Evolutionary conservation across 2,329 filamentous ascomycete genomes (phyloP).

Genomic region (Exophiala lecanii-corni): DNA sequence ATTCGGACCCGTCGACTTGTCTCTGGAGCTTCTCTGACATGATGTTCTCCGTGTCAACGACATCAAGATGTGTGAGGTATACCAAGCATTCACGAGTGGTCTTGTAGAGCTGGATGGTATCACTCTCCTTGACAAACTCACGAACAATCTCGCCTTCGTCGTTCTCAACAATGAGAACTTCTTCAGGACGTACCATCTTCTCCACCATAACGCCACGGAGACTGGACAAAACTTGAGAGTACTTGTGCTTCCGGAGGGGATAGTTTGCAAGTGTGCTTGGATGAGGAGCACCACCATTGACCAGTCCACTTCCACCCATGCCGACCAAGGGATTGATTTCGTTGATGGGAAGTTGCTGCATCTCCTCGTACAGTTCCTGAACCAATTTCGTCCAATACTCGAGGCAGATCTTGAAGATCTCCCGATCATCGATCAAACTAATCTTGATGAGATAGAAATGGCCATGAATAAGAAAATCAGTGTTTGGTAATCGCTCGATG

Average conservation of each 20-base stretch:
- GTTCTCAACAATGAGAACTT: constrained; percentile 98
- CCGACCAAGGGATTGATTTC: constrained; percentile 86
- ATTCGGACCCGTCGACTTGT: constrained; percentile 91
- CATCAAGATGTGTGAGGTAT: constrained; percentile 94
- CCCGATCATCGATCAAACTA: constrained; percentile 95
- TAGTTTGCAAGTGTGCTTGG: constrained; percentile 82
- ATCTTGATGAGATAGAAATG: constrained; percentile 98
- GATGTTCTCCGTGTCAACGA: constrained; percentile 94
- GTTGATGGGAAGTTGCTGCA: constrained; percentile 91
- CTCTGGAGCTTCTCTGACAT: constrained; percentile 98
- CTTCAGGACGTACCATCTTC: constrained; percentile 98
- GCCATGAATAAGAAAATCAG: constrained; percentile 88
- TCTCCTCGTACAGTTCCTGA: constrained; percentile 96
- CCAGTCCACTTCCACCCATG: constrained; percentile 65
- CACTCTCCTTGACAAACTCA: constrained; percentile 98
- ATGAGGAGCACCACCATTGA: constrained; percentile 79
- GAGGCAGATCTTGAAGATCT: constrained; percentile 98
- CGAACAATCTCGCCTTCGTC: constrained; percentile 98
- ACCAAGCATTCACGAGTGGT: constrained; percentile 95
- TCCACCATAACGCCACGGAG: constrained; percentile 98
- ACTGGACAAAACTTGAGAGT: constrained; percentile 88
- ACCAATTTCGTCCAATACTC: constrained; percentile 99
- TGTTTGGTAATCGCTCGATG: constrained; percentile 92
- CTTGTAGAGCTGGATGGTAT: constrained; percentile 99
- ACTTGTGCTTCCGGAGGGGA: constrained; percentile 95